phyloP scores from a whole-genome alignment of 768 basidiomycete genomes.

The Trametes villosa region DNA sequence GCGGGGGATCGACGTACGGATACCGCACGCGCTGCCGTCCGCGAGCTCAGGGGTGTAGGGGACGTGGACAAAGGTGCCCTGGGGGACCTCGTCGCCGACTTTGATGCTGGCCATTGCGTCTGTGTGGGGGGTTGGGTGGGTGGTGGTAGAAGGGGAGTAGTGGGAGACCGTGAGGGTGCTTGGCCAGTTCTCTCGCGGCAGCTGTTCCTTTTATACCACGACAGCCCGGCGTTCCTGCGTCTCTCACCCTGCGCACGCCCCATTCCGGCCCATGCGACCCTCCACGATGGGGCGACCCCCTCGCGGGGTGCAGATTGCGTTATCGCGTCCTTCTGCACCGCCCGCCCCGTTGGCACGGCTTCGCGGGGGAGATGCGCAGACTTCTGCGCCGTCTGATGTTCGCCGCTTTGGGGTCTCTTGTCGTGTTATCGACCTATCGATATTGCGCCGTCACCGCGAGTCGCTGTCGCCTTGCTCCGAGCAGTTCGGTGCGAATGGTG shows the following conservation, averaged over 20 bases:
- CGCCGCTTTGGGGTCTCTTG: neutral
- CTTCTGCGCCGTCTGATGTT: constrained; percentile 7
- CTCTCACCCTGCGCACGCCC: neutral
- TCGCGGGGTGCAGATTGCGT: constrained; percentile 6
- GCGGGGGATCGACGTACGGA: constrained; percentile 51
- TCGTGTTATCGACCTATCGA: constrained; percentile 4
- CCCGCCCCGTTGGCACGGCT: neutral
- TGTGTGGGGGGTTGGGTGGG: neutral
- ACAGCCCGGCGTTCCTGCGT: constrained; percentile 3
- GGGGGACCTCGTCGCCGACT: constrained; percentile 56
- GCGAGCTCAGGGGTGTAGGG: constrained; percentile 69
- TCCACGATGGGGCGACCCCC: neutral
- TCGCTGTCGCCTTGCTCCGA: neutral
- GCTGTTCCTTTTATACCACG: constrained; percentile 6
- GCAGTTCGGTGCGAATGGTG: neutral
- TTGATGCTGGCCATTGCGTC: constrained; percentile 38
- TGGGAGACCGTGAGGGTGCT: neutral
- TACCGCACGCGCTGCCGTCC: constrained; percentile 62
- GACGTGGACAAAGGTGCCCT: constrained; percentile 52
- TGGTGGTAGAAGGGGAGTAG: neutral
- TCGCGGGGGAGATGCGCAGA: neutral
- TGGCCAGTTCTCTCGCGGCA: neutral
- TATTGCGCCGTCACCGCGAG: neutral
- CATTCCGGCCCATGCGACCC: constrained; percentile 1
- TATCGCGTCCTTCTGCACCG: neutral